phyloP scores from a whole-genome alignment of 805 yeast species.

The Kurtzmaniella cleridarum region DNA sequence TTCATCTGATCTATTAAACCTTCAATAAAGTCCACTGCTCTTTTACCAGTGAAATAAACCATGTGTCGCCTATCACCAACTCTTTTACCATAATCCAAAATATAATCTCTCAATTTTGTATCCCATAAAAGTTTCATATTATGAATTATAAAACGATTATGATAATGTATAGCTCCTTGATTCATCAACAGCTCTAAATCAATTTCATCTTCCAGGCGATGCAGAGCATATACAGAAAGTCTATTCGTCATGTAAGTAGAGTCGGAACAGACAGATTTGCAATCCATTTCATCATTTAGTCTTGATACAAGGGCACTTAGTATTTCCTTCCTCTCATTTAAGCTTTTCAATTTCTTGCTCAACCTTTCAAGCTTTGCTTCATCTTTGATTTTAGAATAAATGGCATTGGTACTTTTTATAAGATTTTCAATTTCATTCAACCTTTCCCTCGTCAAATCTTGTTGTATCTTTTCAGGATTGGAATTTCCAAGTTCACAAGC shows the following conservation, averaged over 20 bases:
- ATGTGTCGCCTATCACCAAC: constrained; percentile 39
- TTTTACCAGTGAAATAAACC: constrained; percentile 41
- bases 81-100: constrained; percentile 51
- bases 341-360: constrained; percentile 1
- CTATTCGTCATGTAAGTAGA: constrained; percentile 10
- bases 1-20: constrained; percentile 23
- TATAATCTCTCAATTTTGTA: constrained; percentile 55
- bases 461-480: constrained; percentile 54
- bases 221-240: constrained; percentile 27
- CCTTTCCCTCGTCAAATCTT: constrained; percentile 30
- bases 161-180: constrained; percentile 34
- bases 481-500: constrained; percentile 52
- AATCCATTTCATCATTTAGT: constrained; percentile 10
- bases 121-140: constrained; percentile 78
- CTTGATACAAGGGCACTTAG: constrained; percentile 20
- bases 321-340: constrained; percentile 19
- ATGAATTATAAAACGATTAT: constrained; percentile 69
- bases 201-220: constrained; percentile 20
- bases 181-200: constrained; percentile 16
- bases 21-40: constrained; percentile 46
- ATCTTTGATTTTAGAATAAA: background rate
- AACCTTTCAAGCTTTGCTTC: background rate
- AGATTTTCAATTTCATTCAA: constrained; percentile 9
- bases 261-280: constrained; percentile 4
- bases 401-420: background rate